Conservation (phyloP, 495 filamentous ascomycete species). For the Neurospora sp. region DNA sequence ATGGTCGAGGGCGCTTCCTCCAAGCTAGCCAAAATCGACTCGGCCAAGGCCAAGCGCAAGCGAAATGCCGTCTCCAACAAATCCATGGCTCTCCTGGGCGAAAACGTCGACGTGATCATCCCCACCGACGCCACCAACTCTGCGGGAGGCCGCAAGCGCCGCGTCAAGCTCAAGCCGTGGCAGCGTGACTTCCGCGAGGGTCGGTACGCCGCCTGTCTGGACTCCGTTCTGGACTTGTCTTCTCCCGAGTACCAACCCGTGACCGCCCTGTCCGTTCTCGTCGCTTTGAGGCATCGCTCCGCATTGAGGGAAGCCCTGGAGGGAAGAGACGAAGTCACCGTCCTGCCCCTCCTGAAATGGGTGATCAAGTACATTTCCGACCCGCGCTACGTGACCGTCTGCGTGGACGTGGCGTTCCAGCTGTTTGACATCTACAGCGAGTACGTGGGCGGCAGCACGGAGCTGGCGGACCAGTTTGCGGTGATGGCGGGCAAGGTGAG, state of each 20-base stretch:
- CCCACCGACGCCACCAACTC: slow-evolving; percentile 11
- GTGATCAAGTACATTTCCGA: slow-evolving; percentile 65
- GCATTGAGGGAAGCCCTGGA: slow-evolving; percentile 74
- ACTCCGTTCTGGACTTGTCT: slow-evolving; percentile 53
- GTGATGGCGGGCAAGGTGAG: slow-evolving; percentile 57
- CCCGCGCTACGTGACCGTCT: slow-evolving; percentile 64
- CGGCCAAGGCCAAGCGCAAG: slow-evolving; percentile 55
- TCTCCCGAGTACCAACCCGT: slow-evolving; percentile 43
- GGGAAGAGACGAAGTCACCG: slow-evolving; percentile 69
- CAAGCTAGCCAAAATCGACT: slow-evolving; percentile 53
- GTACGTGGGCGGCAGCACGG: slow-evolving; percentile 60
- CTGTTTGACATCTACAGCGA: slow-evolving; percentile 81
- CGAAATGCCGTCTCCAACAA: slow-evolving; percentile 60
- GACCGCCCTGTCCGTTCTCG: slow-evolving; percentile 62
- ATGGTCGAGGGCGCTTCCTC: slow-evolving; percentile 62
- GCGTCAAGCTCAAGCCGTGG: slow-evolving; percentile 61
- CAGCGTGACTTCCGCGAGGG: slow-evolving; percentile 70
- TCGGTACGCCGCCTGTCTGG: slow-evolving; percentile 65
- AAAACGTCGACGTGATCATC: slow-evolving; percentile 80
- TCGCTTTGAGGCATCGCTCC: slow-evolving; percentile 76
- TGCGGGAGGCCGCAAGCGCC: slow-evolving; percentile 36
- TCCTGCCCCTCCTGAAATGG: slow-evolving; percentile 80
- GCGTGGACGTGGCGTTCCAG: slow-evolving; percentile 68
- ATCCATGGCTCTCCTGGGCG: slow-evolving; percentile 73
- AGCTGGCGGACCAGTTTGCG: slow-evolving; percentile 58